These are phyloP conservation scores for Amanita thiersii DNA, from an alignment of 768 basidiomycete genomes.

Conservation along the genomic window DNA sequence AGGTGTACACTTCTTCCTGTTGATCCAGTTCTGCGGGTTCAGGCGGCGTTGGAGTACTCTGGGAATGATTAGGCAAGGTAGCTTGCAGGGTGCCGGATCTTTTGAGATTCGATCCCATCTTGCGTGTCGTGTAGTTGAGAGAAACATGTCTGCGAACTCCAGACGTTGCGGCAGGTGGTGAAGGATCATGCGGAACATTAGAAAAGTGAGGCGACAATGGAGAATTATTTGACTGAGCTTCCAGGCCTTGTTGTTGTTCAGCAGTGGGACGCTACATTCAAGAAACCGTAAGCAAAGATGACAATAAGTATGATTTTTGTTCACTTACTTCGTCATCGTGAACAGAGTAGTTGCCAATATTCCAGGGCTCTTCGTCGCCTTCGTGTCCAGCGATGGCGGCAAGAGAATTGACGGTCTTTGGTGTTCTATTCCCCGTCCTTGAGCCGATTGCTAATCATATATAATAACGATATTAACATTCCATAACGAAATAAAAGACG, in stretches of 20 bases:
- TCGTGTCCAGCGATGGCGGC: conserved; percentile 82
- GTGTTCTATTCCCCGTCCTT: conserved; percentile 55
- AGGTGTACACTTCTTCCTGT: conserved; percentile 44
- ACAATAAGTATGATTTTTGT: no score
- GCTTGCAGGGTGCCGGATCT: conserved; percentile 73
- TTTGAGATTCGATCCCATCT: conserved; percentile 46
- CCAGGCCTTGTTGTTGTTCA: conserved; percentile 24
- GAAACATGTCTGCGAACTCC: conserved; percentile 76
- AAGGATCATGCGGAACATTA: conserved; percentile 42
- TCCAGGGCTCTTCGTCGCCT: conserved; percentile 87
- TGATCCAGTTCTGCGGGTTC: conserved; percentile 30
- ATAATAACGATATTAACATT: conserved; percentile 9
- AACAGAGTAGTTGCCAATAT: conserved; percentile 46
- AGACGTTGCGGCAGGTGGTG: conserved; percentile 63
- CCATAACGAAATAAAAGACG: conserved; percentile 7
- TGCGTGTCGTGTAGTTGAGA: conserved; percentile 63
- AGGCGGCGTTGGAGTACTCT: conserved; percentile 27
- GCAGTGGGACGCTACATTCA: conserved; percentile 16
- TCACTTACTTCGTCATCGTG: conserved; percentile 65
- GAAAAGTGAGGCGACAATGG: conserved; percentile 60
- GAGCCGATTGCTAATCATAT: conserved; percentile 37
- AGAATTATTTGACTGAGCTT: conserved; percentile 30
- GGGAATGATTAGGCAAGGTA: conserved; percentile 30
- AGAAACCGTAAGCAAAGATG: neutral
- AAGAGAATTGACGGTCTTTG: conserved; percentile 73